Percentiles rank a stretch among this genome's conserved stretches.
Evolutionary conservation across 164 flowering plant genomes (phyloP).

Genomic region (Umbellularia californica): DNA sequence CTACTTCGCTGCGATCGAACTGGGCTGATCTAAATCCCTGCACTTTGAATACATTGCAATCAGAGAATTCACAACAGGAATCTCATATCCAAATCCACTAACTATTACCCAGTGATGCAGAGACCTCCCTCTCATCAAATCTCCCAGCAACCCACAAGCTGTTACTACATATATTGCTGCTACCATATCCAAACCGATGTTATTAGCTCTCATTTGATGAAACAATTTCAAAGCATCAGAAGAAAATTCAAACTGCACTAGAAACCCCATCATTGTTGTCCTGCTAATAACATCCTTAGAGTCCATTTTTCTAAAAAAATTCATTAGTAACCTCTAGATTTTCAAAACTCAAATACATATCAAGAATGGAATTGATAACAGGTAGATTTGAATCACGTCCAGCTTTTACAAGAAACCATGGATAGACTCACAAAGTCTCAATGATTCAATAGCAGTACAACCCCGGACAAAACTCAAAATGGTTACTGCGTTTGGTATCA

Average conservation of each 20-base stretch:
- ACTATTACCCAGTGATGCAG: conserved; percentile 29
- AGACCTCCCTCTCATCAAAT: conserved; percentile 28
- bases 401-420: conserved; percentile 23
- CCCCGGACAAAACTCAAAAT: conserved; percentile 24
- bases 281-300: conserved; percentile 33
- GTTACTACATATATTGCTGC: conserved; percentile 22
- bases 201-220: too few relatives aligned
- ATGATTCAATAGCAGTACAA: conserved; percentile 17
- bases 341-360: conserved; percentile 33
- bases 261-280: too few relatives aligned
- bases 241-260: too few relatives aligned
- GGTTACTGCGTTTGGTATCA: conserved; percentile 26
- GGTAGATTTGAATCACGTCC: conserved; percentile 17
- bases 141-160: conserved; percentile 31
- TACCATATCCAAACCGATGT: conserved; percentile 20
- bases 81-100: conserved; percentile 18
- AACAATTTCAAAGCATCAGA: too few relatives aligned
- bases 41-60: conserved; percentile 36
- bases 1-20: too few relatives aligned
- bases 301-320: conserved; percentile 17
- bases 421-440: conserved; percentile 17
- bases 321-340: conserved; percentile 21
- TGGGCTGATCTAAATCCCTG: conserved; percentile 18
- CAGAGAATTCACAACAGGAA: conserved; percentile 25
- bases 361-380: conserved; percentile 30